A percentile compares a stretch with the other conserved stretches of the same genome.
Evolutionary conservation across 768 basidiomycete species (phyloP).

Genomic region (Boletus sp.): DNA sequence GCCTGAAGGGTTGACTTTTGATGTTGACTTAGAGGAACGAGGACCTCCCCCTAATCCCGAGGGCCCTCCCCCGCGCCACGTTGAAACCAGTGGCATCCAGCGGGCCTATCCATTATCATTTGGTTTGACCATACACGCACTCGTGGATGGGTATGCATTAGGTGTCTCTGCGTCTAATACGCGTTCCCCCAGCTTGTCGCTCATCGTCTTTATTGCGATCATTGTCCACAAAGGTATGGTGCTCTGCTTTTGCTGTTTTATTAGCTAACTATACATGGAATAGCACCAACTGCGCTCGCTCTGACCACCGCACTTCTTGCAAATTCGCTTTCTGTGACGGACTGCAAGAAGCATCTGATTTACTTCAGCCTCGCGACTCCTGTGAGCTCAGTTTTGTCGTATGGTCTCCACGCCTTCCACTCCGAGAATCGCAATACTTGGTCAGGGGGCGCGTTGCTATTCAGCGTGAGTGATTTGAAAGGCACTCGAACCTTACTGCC

Average conservation of each 20-base stretch:
- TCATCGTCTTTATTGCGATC: constrained; percentile 88
- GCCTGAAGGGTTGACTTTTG: constrained; percentile 38
- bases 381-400: constrained; percentile 74
- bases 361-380: constrained; percentile 87
- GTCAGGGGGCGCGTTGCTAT: constrained; percentile 75
- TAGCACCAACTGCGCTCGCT: constrained; percentile 90
- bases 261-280: constrained; percentile 10
- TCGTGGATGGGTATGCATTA: constrained; percentile 90
- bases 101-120: constrained; percentile 72
- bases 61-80: constrained; percentile 5
- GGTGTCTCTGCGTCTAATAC: constrained; percentile 65
- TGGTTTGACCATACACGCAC: constrained; percentile 81
- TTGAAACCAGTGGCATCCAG: constrained; percentile 26
- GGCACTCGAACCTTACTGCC: neutral
- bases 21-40: constrained; percentile 59
- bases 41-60: constrained; percentile 35
- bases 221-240: constrained; percentile 80
- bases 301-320: constrained; percentile 83
- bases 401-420: constrained; percentile 53
- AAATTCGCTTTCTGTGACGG: constrained; percentile 58
- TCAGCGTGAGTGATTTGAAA: constrained; percentile 60
- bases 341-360: constrained; percentile 71
- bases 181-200: constrained; percentile 51
- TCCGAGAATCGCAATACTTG: constrained; percentile 43
- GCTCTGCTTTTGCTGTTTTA: neutral